Percentiles rank a stretch among this genome's conserved stretches.
These are phyloP conservation scores for Rubia yunnanensis DNA, from an alignment of 257 asterid species.

Conservation along the genomic window DNA sequence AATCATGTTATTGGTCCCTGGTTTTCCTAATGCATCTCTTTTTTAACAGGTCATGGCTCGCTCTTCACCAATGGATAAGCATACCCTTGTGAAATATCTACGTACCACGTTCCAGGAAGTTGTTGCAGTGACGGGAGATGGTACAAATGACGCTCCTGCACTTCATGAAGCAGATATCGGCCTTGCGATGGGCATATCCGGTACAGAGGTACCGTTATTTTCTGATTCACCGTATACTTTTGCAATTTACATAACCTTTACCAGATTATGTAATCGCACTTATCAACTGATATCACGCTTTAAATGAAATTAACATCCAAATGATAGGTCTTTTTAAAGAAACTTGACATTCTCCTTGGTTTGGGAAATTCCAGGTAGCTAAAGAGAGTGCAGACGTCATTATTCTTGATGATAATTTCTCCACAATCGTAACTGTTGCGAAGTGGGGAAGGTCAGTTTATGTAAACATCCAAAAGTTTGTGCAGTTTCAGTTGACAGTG, in stretches of 20 bases:
- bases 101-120: slow-evolving; percentile 72
- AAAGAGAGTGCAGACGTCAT: slow-evolving; percentile 98
- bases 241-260: neutral
- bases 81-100: slow-evolving; percentile 62
- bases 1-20: neutral
- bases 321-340: neutral
- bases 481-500: slow-evolving; percentile 91
- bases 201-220: slow-evolving; percentile 61
- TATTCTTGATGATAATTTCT: slow-evolving; percentile 88
- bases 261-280: neutral
- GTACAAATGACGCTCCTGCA: slow-evolving; percentile 95
- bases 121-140: slow-evolving; percentile 97
- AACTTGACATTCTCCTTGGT: neutral
- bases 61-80: slow-evolving; percentile 92
- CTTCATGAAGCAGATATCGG: slow-evolving; percentile 98
- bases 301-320: no score
- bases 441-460: slow-evolving; percentile 98
- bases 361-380: slow-evolving; percentile 57
- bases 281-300: neutral
- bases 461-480: slow-evolving; percentile 85
- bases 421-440: slow-evolving; percentile 92
- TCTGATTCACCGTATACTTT: neutral
- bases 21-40: neutral
- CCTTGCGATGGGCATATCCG: slow-evolving; percentile 94
- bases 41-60: slow-evolving; percentile 82